phyloP scores from a whole-genome alignment of 2,329 filamentous ascomycete species.

The Neospermospora avenae region DNA sequence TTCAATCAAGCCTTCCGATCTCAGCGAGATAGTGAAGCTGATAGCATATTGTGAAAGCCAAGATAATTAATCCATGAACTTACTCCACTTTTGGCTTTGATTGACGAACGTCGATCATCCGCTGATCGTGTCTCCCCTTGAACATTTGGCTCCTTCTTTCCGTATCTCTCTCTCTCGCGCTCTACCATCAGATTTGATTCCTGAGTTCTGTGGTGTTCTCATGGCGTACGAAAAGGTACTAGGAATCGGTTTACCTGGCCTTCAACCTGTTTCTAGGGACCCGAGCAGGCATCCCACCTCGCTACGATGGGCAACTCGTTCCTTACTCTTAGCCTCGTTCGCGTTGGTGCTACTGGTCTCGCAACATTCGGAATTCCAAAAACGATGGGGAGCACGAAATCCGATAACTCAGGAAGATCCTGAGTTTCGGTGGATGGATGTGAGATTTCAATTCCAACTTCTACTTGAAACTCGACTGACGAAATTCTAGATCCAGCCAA shows the following conservation, averaged over 20 bases:
- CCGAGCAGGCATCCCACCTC: background rate
- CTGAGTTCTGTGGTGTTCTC: too few relatives aligned
- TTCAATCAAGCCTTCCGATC: background rate
- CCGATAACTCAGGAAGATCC: background rate
- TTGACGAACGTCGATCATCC: background rate
- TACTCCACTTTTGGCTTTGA: background rate
- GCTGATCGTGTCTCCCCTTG: background rate
- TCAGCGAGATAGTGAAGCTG: background rate
- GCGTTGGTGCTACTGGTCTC: background rate
- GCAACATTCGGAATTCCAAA: background rate
- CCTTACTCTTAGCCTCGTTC: background rate
- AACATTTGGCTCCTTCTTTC: background rate
- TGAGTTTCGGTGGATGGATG: background rate
- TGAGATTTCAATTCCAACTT: background rate
- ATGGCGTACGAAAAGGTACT: background rate
- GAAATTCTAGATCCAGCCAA: constrained; percentile 1
- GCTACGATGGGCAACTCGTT: background rate
- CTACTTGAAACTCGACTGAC: background rate
- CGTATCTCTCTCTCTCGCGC: background rate
- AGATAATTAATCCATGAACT: background rate
- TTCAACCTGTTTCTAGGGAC: background rate
- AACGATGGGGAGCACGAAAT: background rate
- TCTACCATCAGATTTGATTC: background rate
- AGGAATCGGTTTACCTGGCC: background rate
- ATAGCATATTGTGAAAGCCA: background rate